A percentile compares a stretch with the other conserved stretches of the same genome.
Conservation (phyloP, 768 basidiomycete species). For the Collybia sp. region DNA sequence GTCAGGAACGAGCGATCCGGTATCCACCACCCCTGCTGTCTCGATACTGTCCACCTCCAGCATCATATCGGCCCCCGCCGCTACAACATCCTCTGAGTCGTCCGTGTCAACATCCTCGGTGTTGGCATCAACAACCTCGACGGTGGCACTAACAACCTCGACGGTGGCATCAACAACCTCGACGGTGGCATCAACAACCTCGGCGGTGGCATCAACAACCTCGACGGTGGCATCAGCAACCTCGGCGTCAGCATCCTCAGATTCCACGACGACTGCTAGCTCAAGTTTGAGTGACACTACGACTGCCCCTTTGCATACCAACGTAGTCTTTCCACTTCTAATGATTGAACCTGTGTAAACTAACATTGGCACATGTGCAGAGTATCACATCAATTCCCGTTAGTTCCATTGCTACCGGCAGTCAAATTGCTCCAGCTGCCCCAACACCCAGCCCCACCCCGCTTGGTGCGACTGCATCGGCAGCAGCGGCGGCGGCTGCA, state of each 20-base stretch:
- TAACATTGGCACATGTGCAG: too few species aligned
- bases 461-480: conserved; percentile 13
- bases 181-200: not conserved
- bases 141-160: conserved; percentile 1
- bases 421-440: conserved; percentile 6
- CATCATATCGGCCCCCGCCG: too few species aligned
- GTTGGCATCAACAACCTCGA: not conserved
- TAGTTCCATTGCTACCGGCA: conserved; percentile 6
- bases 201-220: conserved; percentile 11
- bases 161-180: conserved; percentile 5
- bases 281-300: too few species aligned
- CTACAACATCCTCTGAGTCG: too few species aligned
- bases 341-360: too few species aligned
- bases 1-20: too few species aligned
- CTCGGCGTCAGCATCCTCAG: not conserved
- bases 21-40: not conserved
- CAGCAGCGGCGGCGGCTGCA: conserved; percentile 27
- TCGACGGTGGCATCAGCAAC: conserved; percentile 9
- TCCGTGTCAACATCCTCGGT: too few species aligned
- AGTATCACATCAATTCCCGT: not conserved
- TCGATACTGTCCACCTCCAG: not conserved
- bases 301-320: too few species aligned
- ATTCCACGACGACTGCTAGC: too few species aligned
- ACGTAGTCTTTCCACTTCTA: too few species aligned
- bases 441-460: conserved; percentile 9